Percentiles rank a stretch among this genome's conserved stretches.
These are phyloP conservation scores for Ascochyta lentis DNA, from an alignment of 2,329 filamentous ascomycete species.

Conservation along the genomic window DNA sequence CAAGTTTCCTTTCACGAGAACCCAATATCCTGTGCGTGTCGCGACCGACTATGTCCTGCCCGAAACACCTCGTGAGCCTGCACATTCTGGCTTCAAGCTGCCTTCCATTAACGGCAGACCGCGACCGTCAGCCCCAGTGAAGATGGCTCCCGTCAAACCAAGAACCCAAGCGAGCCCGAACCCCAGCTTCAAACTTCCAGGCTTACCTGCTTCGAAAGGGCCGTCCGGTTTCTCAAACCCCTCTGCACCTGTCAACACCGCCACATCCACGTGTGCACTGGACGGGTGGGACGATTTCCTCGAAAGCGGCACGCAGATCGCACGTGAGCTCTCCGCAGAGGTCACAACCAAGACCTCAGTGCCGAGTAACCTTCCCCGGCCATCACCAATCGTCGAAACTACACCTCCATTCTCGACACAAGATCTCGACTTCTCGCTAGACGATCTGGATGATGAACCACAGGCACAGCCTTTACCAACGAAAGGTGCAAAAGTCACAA, in stretches of 20 bases:
- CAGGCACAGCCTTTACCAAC: not conserved
- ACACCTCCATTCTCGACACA: slow-evolving; percentile 47
- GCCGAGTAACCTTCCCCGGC: not conserved
- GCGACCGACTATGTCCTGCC: slow-evolving; percentile 23
- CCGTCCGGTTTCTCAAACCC: not conserved
- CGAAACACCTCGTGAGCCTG: slow-evolving; percentile 5
- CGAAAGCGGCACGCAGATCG: slow-evolving; percentile 55
- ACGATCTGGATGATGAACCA: slow-evolving; percentile 48
- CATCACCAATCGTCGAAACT: not conserved
- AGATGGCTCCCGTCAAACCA: slow-evolving; percentile 13
- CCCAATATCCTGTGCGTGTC: slow-evolving; percentile 44
- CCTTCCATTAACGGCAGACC: slow-evolving; percentile 23
- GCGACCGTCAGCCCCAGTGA: slow-evolving; percentile 9
- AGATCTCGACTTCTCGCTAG: slow-evolving; percentile 50
- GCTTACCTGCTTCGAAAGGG: slow-evolving; percentile 33
- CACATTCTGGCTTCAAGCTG: slow-evolving; percentile 30
- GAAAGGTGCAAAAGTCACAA: not conserved
- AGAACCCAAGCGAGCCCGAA: slow-evolving; percentile 17
- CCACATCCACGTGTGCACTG: not conserved
- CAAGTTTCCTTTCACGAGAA: slow-evolving; percentile 34
- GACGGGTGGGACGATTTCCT: slow-evolving; percentile 52
- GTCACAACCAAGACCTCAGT: no score
- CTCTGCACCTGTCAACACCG: not conserved
- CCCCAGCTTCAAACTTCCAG: slow-evolving; percentile 35
- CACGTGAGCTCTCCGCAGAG: slow-evolving; percentile 49